A percentile compares a stretch with the other conserved stretches of the same genome.
phyloP scores from a whole-genome alignment of 2,329 filamentous ascomycete genomes.

The Magnaporthales sp. region DNA sequence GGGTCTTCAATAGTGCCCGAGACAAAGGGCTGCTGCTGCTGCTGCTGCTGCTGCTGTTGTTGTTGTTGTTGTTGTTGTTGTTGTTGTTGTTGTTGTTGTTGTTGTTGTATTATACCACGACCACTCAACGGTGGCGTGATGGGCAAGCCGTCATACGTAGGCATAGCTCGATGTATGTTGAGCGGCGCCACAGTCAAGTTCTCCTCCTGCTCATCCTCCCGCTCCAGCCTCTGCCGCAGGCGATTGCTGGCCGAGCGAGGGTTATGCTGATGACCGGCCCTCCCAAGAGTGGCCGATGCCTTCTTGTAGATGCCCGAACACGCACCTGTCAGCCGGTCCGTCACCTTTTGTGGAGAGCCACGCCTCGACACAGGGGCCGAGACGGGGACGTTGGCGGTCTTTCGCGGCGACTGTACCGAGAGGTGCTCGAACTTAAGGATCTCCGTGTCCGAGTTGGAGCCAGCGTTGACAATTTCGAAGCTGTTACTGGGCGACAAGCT shows the following conservation, averaged over 20 bases:
- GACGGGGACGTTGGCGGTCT: not conserved
- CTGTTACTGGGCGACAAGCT: slow-evolving; percentile 5
- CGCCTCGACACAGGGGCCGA: not conserved
- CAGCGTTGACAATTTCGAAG: slow-evolving; percentile 6
- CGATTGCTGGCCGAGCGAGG: slow-evolving; percentile 1
- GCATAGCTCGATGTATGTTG: not conserved
- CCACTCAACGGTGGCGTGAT: slow-evolving; percentile 11
- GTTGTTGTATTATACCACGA: not conserved
- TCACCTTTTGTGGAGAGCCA: not conserved
- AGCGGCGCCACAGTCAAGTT: not conserved
- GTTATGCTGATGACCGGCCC: not conserved
- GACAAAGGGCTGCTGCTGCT: slow-evolving; percentile 6
- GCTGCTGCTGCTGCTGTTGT: no score
- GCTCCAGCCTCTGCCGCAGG: slow-evolving; percentile 4
- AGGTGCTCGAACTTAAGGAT: slow-evolving; percentile 23
- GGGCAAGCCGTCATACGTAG: slow-evolving; percentile 8
- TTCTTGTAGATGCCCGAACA: not conserved
- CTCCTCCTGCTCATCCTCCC: not conserved
- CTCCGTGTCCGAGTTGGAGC: slow-evolving; percentile 22
- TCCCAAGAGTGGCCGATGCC: slow-evolving; percentile 6
- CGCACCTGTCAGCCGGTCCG: not conserved
- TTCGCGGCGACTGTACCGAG: slow-evolving; percentile 19
- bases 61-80: no score
- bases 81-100: slow-evolving; percentile 6
- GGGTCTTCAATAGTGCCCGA: slow-evolving; percentile 17